phyloP scores from a whole-genome alignment of 768 basidiomycete species.

The Suillus placidus region DNA sequence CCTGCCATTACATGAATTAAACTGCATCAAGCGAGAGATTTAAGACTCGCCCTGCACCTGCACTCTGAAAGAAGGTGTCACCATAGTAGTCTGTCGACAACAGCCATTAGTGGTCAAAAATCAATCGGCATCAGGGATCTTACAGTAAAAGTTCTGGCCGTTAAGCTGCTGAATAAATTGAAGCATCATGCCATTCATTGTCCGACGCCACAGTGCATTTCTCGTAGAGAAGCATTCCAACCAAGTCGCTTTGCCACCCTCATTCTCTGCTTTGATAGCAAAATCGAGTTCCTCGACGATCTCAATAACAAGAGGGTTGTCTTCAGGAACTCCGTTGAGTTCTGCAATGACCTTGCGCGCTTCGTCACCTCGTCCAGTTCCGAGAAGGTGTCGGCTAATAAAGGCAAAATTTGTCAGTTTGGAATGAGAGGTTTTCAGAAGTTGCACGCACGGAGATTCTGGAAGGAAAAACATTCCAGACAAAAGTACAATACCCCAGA shows the following conservation, averaged over 20 bases:
- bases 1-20: slow-evolving; percentile 28
- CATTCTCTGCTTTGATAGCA: slow-evolving; percentile 72
- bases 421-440: not conserved
- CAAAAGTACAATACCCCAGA: slow-evolving; percentile 68
- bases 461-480: slow-evolving; percentile 76
- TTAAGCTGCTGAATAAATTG: slow-evolving; percentile 83
- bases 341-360: slow-evolving; percentile 66
- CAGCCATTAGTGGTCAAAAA: slow-evolving; percentile 20
- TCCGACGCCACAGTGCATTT: slow-evolving; percentile 73
- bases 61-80: slow-evolving; percentile 78
- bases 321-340: slow-evolving; percentile 62
- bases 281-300: slow-evolving; percentile 64
- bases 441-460: slow-evolving; percentile 65
- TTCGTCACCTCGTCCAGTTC: slow-evolving; percentile 51
- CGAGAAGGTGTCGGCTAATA: slow-evolving; percentile 70
- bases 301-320: slow-evolving; percentile 62
- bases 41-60: slow-evolving; percentile 57
- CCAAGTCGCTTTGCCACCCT: slow-evolving; percentile 81
- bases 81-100: slow-evolving; percentile 68
- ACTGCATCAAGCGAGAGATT: not conserved
- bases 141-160: slow-evolving; percentile 82
- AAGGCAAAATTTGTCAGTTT: not conserved
- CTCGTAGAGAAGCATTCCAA: slow-evolving; percentile 72
- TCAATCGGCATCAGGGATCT: slow-evolving; percentile 20
- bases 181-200: slow-evolving; percentile 79